phyloP scores from a whole-genome alignment of 1,284 basidiomycete genomes.

The Volvariella volvacea region DNA sequence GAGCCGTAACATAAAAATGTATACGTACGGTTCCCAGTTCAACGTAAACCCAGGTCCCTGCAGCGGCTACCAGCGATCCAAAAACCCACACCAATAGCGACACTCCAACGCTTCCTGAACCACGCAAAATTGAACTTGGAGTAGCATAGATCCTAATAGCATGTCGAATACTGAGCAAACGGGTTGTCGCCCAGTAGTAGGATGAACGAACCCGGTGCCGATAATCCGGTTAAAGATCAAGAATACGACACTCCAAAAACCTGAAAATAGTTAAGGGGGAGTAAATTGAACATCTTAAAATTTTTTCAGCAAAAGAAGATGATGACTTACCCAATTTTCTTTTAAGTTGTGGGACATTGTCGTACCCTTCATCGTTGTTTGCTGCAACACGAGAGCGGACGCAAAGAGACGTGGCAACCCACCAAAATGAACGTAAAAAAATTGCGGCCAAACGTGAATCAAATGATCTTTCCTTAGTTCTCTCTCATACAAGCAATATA shows the following conservation, averaged over 20 bases:
- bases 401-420: too few species aligned
- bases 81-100: constrained; percentile 63
- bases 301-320: too few species aligned
- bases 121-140: constrained; percentile 59
- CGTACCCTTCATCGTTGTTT: constrained; percentile 5
- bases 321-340: constrained; percentile 5
- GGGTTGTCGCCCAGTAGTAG: constrained; percentile 4
- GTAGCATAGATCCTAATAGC: constrained; percentile 63
- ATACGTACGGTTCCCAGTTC: constrained; percentile 66
- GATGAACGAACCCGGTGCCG: constrained; percentile 55
- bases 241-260: constrained; percentile 44
- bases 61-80: constrained; percentile 55
- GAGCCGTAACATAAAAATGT: neutral
- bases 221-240: constrained; percentile 74
- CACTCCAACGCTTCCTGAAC: constrained; percentile 33
- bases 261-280: neutral
- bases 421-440: too few species aligned
- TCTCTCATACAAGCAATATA: neutral
- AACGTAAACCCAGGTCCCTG: constrained; percentile 64
- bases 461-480: neutral
- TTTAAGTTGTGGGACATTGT: constrained; percentile 3
- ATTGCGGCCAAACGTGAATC: neutral
- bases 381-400: neutral
- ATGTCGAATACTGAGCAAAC: neutral
- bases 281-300: too few species aligned